Percentiles rank a stretch among this genome's conserved stretches.
phyloP scores from a whole-genome alignment of 2,329 filamentous ascomycete species.

The Madurella fahalii region DNA sequence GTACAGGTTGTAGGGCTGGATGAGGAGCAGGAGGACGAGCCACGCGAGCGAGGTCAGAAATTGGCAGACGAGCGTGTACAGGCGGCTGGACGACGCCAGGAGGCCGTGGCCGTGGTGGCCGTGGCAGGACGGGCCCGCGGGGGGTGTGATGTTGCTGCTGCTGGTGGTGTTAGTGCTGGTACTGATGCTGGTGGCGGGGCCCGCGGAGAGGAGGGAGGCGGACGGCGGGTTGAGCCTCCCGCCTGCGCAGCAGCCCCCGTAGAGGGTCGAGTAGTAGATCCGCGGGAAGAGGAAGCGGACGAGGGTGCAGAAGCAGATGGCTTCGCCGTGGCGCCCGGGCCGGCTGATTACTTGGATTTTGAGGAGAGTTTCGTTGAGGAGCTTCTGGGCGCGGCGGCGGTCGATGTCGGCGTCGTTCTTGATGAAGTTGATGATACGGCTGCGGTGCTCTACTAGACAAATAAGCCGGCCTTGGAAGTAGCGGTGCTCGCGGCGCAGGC shows the following conservation, averaged over 20 bases:
- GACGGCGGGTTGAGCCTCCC: neutral
- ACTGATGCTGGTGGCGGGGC: neutral
- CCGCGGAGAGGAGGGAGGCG: neutral
- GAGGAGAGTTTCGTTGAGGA: slow-evolving; percentile 8
- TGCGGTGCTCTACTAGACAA: neutral
- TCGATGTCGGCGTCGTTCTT: neutral
- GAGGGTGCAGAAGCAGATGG: slow-evolving; percentile 23
- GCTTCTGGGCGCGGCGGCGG: slow-evolving; percentile 1
- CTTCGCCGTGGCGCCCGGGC: neutral
- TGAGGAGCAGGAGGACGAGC: slow-evolving; percentile 21
- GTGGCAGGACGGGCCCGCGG: neutral
- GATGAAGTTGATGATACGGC: neutral
- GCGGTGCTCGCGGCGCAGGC: neutral
- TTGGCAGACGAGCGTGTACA: slow-evolving; percentile 19
- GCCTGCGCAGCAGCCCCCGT: slow-evolving; percentile 15
- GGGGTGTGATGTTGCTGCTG: neutral
- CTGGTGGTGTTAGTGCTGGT: neutral
- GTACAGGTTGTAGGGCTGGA: slow-evolving; percentile 18
- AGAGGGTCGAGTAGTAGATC: slow-evolving; percentile 11
- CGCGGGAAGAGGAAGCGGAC: slow-evolving; percentile 16
- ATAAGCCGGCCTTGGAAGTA: neutral
- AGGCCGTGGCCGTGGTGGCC: slow-evolving; percentile 22
- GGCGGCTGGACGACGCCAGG: slow-evolving; percentile 1
- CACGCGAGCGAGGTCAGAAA: slow-evolving; percentile 23
- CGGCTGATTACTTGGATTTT: neutral